Evolutionary conservation across 2,329 filamentous ascomycete species (phyloP), one percentile per base, ranked within the genome.

Genomic region (Fusarium scirpi): DNA sequence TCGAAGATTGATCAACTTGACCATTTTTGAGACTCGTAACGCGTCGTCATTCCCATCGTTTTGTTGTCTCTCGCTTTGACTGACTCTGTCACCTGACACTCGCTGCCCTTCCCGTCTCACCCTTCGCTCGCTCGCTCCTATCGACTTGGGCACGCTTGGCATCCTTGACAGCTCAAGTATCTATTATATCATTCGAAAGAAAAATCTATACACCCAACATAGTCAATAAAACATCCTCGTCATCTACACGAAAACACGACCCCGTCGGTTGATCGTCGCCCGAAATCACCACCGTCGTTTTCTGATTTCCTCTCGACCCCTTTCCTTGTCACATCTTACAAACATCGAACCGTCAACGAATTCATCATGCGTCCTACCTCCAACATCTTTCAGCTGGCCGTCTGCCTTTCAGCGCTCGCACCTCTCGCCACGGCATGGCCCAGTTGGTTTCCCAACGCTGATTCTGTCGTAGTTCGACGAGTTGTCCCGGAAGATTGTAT

Each of bases 361-460:
- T 27, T 44, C 73, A 78, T 60, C 54, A 89, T 89, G 87, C 86
- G 82, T 82, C 78, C 83, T 67, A 79, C 84, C 68, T 78, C 78
- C 51, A 81, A 81, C 52, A 73, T 87, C 58, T 78, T 84, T 76
- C 82, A 84, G 46, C 75, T 87, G 71, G 83, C 86, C 54, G 69
- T 85, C 58, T 81, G 88, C 70, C 81, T 90, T 18, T 79, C 79
- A 45, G 83, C 87, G 32, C 78, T 89, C 56, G 79, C 85, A 11
- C 82, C 84, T 18, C 70, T 87, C 24, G 83, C 83, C n/a, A 82
- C 85, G 57, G 87, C 84, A 60, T 89, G 87, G 87, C 85, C 87
- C 22, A 79, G 77, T 67, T 89, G 85, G 84, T 79, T 89, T 40
- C 87, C 87, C 20, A 82, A 86, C 15, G 49, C 84, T 38, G 84